Base-by-base conservation (phyloP, 2,329 filamentous ascomycete genomes). In the Cucurbitaria berberidis region DNA sequence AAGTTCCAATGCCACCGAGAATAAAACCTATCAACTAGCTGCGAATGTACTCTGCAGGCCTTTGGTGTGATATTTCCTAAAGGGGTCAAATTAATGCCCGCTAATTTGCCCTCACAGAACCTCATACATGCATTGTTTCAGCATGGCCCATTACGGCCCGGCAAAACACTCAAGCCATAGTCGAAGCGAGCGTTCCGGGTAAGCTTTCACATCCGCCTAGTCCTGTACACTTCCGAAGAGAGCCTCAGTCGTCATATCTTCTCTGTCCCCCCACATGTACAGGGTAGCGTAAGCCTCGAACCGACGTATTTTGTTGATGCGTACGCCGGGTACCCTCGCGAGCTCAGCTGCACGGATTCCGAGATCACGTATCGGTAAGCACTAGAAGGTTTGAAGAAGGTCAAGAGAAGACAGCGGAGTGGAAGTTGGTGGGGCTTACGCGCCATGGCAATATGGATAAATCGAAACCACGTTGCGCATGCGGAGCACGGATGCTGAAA, bases 311-410 rank as follows among this genome's bases (percentile, higher is more conserved):
- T 47, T 48, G 22, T 40, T 21, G 9, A 56, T 53, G 45, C 48
- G 30, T 39, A 47, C 45, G 30, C 45, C 40, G 34, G 46, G 46
- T 21, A 26, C 22, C 38, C 46, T 51, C 45, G 35, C 49, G 45
- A 45, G 36, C 51, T 47, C 47, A 45, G 47, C 51, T 54, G 55
- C 46, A 61, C 48, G 39, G 55, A 26, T 48, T 46, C 60, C 60
- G 60, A 56, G 24, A 48, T 44, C 45, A 57, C 49, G 60, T 55
- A 40, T 55, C 43, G 32, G 48, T 59, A 52, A 61, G 58, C 57
- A 42, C 58, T 63, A 63, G 60, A 62, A 62, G 51, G 39, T n/a
- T 32, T 47, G 51, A 50, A 53, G 59, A 63, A 63, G 51, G 53
- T 59, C 50, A 55, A 36, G 57, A 52, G 57, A 63, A 61, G 48